phyloP scores from a whole-genome alignment of 495 filamentous ascomycete species.

The Penicillium herquei region DNA sequence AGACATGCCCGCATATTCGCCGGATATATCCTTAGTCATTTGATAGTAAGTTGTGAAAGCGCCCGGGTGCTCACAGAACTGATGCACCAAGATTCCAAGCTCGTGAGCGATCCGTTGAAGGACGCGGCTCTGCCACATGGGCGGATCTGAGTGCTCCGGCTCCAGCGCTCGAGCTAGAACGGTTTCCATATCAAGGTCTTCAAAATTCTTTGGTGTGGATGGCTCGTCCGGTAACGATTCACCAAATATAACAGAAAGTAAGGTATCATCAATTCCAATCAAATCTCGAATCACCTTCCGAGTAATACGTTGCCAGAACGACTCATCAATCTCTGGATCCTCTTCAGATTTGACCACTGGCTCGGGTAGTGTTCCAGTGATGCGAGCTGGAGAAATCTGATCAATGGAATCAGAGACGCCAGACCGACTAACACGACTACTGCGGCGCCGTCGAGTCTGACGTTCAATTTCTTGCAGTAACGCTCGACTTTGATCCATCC shows the following conservation, averaged over 20 bases:
- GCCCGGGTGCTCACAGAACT: conserved; percentile 75
- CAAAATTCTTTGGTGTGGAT: background rate
- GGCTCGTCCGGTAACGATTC: conserved; percentile 61
- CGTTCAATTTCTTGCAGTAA: conserved; percentile 85
- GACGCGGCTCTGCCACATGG: conserved; percentile 71
- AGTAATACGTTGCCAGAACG: conserved; percentile 79
- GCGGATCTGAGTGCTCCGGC: conserved; percentile 41
- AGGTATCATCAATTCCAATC: conserved; percentile 83
- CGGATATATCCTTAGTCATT: conserved; percentile 37
- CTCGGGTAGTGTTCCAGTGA: conserved; percentile 23
- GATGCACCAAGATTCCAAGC: conserved; percentile 77
- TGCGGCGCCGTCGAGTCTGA: conserved; percentile 66
- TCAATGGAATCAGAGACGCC: conserved; percentile 22
- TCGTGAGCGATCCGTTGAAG: conserved; percentile 83
- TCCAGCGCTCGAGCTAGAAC: conserved; percentile 34
- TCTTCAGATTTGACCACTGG: conserved; percentile 17
- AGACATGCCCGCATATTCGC: conserved; percentile 55
- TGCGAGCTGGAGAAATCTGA: conserved; percentile 16
- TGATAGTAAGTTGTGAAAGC: conserved; percentile 75
- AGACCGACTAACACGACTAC: conserved; percentile 35
- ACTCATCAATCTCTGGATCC: conserved; percentile 47
- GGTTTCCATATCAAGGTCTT: conserved; percentile 31
- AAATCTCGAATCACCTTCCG: conserved; percentile 83
- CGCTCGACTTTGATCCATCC: conserved; percentile 82
- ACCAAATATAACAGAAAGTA: conserved; percentile 84